These are phyloP conservation scores for Eutypa lata DNA, from an alignment of 2,329 filamentous ascomycete species.

Conservation along the genomic window DNA sequence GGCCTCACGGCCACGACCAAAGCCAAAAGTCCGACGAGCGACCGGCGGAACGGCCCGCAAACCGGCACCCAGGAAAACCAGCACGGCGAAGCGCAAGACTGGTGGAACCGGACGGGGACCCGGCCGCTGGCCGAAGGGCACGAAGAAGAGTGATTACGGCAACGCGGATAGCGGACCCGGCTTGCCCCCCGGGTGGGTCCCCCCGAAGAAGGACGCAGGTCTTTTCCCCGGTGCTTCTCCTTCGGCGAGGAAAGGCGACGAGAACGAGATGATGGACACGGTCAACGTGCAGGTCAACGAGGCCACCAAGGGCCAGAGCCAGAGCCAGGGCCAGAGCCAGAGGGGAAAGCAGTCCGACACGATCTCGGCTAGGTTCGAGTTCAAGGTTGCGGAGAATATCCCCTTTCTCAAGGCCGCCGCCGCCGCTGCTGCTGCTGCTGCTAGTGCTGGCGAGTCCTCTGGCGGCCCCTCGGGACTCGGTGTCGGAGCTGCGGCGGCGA, in stretches of 20 bases:
- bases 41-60: conserved; percentile 27
- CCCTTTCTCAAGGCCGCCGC: neutral
- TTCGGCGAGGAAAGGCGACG: conserved; percentile 8
- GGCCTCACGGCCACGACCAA: conserved; percentile 32
- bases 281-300: conserved; percentile 37
- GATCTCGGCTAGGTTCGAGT: conserved; percentile 18
- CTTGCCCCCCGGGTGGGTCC: conserved; percentile 55
- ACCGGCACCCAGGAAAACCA: conserved; percentile 38
- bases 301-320: conserved; percentile 27
- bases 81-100: conserved; percentile 49
- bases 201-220: conserved; percentile 21
- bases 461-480: neutral
- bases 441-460: neutral
- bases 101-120: conserved; percentile 64
- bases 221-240: neutral
- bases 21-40: conserved; percentile 37
- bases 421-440: neutral
- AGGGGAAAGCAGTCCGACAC: conserved; percentile 20
- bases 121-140: conserved; percentile 65
- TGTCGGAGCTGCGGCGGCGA: neutral
- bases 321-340: conserved; percentile 20
- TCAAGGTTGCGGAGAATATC: conserved; percentile 1
- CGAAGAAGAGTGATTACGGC: conserved; percentile 65
- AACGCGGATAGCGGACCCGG: conserved; percentile 65
- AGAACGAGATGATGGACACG: conserved; percentile 26